Evolutionary conservation across 352 stramenopile genomes (phyloP).

Genomic region (Phytophthora sojae): DNA sequence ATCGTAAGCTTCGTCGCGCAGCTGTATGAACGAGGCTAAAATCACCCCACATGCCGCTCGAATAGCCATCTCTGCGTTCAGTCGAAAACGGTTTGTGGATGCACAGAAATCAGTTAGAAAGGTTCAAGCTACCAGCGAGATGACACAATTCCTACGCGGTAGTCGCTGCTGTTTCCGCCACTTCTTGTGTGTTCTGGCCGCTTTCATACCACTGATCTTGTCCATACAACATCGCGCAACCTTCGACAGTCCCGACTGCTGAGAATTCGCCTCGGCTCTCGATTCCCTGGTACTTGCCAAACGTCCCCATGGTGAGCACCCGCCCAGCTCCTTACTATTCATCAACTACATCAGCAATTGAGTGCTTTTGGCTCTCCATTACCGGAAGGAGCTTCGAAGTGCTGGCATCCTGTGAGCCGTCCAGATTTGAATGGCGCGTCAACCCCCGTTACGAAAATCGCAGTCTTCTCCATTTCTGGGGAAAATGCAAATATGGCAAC

Average conservation of each 20-base stretch:
- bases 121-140: background rate
- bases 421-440: too few species aligned
- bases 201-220: background rate
- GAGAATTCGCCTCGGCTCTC: too few species aligned
- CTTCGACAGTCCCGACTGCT: background rate
- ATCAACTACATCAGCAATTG: too few species aligned
- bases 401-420: too few species aligned
- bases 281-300: too few species aligned
- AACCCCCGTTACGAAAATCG: too few species aligned
- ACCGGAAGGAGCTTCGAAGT: too few species aligned
- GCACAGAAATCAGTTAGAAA: background rate
- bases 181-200: background rate
- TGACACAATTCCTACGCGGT: background rate
- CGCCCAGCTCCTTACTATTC: too few species aligned
- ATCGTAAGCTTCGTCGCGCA: background rate
- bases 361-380: too few species aligned
- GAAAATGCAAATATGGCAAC: too few species aligned
- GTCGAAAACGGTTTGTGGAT: background rate
- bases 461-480: too few species aligned
- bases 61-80: background rate
- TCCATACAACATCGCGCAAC: background rate
- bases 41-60: background rate
- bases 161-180: background rate
- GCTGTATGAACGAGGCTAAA: background rate
- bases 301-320: too few species aligned